Evolutionary conservation across 495 filamentous ascomycete species (phyloP).

Genomic region (Hypoxylon rickii): DNA sequence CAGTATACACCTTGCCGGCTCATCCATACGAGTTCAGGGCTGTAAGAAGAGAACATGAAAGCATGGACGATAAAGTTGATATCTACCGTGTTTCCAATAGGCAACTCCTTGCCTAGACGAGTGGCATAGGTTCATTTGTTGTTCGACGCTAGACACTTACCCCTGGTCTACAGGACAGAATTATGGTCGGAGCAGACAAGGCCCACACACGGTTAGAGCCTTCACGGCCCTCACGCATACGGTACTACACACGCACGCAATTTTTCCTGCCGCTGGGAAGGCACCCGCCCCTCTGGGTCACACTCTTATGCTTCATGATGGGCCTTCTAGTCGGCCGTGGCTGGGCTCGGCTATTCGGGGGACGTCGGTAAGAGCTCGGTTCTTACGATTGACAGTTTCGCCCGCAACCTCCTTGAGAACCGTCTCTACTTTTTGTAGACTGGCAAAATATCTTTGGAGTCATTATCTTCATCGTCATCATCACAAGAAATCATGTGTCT

Average conservation of each 20-base stretch:
- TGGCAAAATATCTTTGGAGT: slow-evolving; percentile 14
- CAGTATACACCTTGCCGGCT: slow-evolving; percentile 6
- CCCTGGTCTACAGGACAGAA: slow-evolving; percentile 32
- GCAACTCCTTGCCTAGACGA: slow-evolving; percentile 25
- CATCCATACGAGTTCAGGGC: slow-evolving; percentile 1
- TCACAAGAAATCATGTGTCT: slow-evolving; percentile 32
- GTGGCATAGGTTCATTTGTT: slow-evolving; percentile 28
- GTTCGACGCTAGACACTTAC: slow-evolving; percentile 33
- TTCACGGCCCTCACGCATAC: slow-evolving; percentile 24
- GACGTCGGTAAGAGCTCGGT: slow-evolving; percentile 16
- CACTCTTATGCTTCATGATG: slow-evolving; percentile 18
- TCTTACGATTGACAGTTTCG: slow-evolving; percentile 17
- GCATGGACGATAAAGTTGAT: neutral
- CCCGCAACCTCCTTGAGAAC: slow-evolving; percentile 2
- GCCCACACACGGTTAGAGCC: slow-evolving; percentile 35
- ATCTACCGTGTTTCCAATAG: slow-evolving; percentile 25
- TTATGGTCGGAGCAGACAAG: slow-evolving; percentile 28
- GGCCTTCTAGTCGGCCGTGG: slow-evolving; percentile 25
- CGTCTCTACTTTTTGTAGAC: slow-evolving; percentile 33
- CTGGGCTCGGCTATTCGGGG: slow-evolving; percentile 30
- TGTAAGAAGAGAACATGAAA: slow-evolving; percentile 6
- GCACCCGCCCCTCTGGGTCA: slow-evolving; percentile 36
- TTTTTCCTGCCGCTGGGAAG: slow-evolving; percentile 40
- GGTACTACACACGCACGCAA: slow-evolving; percentile 38
- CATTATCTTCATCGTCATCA: slow-evolving; percentile 16